These are phyloP conservation scores for Lactuca saligna DNA, from an alignment of 129 eudicot species.

Conservation along the genomic window DNA sequence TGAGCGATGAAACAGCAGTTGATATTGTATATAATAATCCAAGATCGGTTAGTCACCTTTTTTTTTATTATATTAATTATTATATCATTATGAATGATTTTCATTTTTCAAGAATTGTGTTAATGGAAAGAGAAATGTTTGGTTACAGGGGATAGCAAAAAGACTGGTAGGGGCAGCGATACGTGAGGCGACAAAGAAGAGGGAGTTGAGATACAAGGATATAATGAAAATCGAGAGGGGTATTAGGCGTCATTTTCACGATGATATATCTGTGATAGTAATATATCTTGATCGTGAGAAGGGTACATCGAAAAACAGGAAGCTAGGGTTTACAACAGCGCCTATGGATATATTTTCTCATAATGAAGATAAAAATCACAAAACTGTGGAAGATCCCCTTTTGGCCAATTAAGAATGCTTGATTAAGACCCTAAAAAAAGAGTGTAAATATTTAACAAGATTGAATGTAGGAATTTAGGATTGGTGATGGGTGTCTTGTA, in stretches of 20 bases:
- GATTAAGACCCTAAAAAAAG: background rate
- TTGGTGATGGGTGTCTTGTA: conserved; percentile 24
- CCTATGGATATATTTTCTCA: conserved; percentile 75
- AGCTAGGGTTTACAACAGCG: conserved; percentile 51
- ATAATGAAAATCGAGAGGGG: conserved; percentile 74
- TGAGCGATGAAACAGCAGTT: conserved; percentile 76
- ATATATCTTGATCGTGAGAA: conserved; percentile 66
- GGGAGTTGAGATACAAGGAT: conserved; percentile 75
- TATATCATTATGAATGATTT: too few species aligned
- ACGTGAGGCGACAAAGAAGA: conserved; percentile 78
- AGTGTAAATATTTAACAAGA: conserved; percentile 24
- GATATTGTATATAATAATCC: conserved; percentile 83
- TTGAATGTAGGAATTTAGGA: conserved; percentile 12
- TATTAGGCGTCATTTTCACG: conserved; percentile 70
- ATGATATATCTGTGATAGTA: conserved; percentile 87
- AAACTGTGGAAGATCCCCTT: conserved; percentile 31
- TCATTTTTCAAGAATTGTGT: too few species aligned
- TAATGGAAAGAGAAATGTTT: background rate
- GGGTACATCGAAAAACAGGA: conserved; percentile 31
- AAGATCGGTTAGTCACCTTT: conserved; percentile 62
- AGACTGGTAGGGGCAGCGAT: conserved; percentile 83
- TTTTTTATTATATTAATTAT: background rate
- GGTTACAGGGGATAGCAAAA: conserved; percentile 87
- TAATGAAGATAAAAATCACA: conserved; percentile 37
- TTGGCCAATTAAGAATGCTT: background rate